These are phyloP conservation scores for Melampsora larici-populina DNA, from an alignment of 1,284 basidiomycete genomes.

Conservation along the genomic window DNA sequence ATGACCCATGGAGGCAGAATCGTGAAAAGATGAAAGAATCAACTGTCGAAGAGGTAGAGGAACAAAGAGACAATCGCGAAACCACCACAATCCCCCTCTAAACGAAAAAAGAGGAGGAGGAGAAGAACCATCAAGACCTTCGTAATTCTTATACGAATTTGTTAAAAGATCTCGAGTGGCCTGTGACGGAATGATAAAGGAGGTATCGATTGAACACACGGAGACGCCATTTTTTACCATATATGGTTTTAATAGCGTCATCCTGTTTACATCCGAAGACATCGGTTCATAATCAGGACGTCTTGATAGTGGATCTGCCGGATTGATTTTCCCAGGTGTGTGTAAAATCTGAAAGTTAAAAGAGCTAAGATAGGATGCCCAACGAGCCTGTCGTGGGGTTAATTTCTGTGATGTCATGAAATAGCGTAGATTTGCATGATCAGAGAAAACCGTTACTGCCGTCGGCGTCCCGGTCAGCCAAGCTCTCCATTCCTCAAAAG, in stretches of 20 bases:
- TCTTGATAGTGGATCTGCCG: neutral
- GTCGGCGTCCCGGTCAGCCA: conserved; percentile 13
- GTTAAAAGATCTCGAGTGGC: neutral
- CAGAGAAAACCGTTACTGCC: conserved; percentile 18
- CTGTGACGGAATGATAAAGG: neutral
- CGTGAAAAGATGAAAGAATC: neutral
- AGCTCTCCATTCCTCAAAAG: neutral
- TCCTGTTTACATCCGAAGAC: too few relatives aligned
- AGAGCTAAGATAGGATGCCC: neutral
- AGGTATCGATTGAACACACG: neutral
- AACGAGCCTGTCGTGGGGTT: too few relatives aligned
- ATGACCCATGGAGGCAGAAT: neutral
- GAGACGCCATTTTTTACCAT: too few relatives aligned
- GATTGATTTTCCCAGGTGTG: too few relatives aligned
- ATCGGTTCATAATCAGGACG: too few relatives aligned
- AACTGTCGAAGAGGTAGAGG: neutral
- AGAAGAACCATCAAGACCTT: neutral
- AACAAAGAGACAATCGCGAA: neutral
- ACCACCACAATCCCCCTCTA: neutral
- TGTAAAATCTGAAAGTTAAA: neutral
- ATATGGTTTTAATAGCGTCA: too few relatives aligned
- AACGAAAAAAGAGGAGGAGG: neutral
- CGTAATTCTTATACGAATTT: neutral
- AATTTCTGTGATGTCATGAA: too few relatives aligned
- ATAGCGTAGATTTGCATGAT: conserved; percentile 35